These are phyloP conservation scores for Chaetoceros muelleri DNA, from an alignment of 108 stramenopile genomes.

Conservation along the genomic window DNA sequence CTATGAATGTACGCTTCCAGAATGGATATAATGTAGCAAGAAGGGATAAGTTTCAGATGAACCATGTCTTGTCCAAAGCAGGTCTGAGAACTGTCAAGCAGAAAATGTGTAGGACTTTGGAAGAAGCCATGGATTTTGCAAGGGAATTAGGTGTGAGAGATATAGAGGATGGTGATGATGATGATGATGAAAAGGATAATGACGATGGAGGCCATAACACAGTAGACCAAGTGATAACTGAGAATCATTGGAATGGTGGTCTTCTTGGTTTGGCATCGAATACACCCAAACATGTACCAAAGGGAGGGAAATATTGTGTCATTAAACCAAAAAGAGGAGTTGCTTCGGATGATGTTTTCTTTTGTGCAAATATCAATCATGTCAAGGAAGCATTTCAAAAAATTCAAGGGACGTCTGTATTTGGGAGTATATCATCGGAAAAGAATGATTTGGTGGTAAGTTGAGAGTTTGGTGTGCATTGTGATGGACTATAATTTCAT, in stretches of 20 bases:
- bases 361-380: conserved; percentile 53
- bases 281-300: conserved; percentile 1
- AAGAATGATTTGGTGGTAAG: conserved; percentile 73
- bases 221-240: conserved; percentile 8
- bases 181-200: conserved; percentile 2
- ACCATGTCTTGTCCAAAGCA: conserved; percentile 23
- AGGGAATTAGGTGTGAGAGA: conserved; percentile 21
- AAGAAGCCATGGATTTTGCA: conserved; percentile 67
- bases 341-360: conserved; percentile 86
- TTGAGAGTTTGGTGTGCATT: no score
- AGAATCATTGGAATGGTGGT: background rate
- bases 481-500: no score
- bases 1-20: conserved; percentile 40
- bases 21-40: conserved; percentile 50
- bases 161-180: conserved; percentile 3
- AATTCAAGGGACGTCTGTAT: conserved; percentile 66
- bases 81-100: conserved; percentile 73
- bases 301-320: conserved; percentile 20
- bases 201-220: background rate
- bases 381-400: conserved; percentile 56
- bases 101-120: conserved; percentile 40
- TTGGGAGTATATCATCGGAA: conserved; percentile 58
- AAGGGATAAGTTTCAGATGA: conserved; percentile 73
- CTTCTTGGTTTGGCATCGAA: conserved; percentile 5
- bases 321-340: conserved; percentile 85